phyloP scores from a whole-genome alignment of 306 rosid species.

The Medicago ruthenica region DNA sequence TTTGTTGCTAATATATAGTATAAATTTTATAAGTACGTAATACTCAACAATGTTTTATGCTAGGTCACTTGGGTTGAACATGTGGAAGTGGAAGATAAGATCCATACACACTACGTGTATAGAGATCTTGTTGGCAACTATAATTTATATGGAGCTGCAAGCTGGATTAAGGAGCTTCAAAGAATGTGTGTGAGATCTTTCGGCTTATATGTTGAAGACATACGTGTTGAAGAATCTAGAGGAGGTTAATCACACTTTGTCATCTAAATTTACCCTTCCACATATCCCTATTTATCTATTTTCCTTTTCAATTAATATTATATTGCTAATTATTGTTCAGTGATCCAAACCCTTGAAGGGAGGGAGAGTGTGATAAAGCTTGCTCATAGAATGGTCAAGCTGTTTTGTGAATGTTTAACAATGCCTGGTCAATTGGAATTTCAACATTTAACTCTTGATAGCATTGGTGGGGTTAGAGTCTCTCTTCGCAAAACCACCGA shows the following conservation, averaged over 20 bases:
- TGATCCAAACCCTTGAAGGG: slow-evolving; percentile 51
- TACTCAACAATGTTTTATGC: background rate
- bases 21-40: background rate
- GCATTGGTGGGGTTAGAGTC: slow-evolving; percentile 55
- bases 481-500: slow-evolving; percentile 41
- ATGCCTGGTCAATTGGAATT: slow-evolving; percentile 57
- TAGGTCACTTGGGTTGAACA: slow-evolving; percentile 88
- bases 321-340: slow-evolving; percentile 36
- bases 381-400: slow-evolving; percentile 66
- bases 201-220: slow-evolving; percentile 9
- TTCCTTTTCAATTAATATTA: background rate
- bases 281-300: background rate
- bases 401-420: slow-evolving; percentile 57
- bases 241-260: slow-evolving; percentile 48
- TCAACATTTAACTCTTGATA: slow-evolving; percentile 45
- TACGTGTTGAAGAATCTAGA: slow-evolving; percentile 38
- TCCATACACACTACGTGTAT: slow-evolving; percentile 58
- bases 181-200: slow-evolving; percentile 66
- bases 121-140: slow-evolving; percentile 49
- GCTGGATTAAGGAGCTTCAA: slow-evolving; percentile 70
- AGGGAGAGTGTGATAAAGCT: slow-evolving; percentile 57
- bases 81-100: slow-evolving; percentile 67
- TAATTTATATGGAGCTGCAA: slow-evolving; percentile 69
- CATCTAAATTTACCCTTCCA: background rate
- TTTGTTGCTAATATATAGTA: too few species aligned